These are phyloP conservation scores for Saccharomycopsis babjevae DNA, from an alignment of 805 yeast species.

Conservation along the genomic window DNA sequence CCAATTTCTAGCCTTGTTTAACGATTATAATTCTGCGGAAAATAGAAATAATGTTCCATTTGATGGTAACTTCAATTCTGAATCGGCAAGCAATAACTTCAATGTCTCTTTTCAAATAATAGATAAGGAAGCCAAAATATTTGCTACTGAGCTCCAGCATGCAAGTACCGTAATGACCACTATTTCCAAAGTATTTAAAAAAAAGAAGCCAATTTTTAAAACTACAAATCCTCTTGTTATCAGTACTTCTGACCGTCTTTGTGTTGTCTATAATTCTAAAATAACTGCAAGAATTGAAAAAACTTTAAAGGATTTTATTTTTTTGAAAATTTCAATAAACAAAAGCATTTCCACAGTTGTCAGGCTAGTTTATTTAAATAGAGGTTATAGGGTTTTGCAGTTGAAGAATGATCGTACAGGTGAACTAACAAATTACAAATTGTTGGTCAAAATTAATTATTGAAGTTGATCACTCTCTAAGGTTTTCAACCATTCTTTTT, in stretches of 20 bases:
- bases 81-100: conserved; percentile 22
- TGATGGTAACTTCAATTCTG: conserved; percentile 18
- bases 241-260: conserved; percentile 33
- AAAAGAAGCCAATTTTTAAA: conserved; percentile 33
- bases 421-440: conserved; percentile 43
- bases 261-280: conserved; percentile 55
- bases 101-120: conserved; percentile 7
- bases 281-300: conserved; percentile 34
- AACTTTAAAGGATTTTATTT: conserved; percentile 38
- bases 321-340: conserved; percentile 44
- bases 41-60: conserved; percentile 16
- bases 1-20: not conserved
- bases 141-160: not conserved
- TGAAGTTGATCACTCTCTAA: not conserved
- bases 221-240: conserved; percentile 42
- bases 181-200: conserved; percentile 21
- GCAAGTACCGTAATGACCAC: conserved; percentile 5
- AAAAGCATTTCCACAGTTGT: conserved; percentile 34
- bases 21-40: conserved; percentile 3
- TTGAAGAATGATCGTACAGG: conserved; percentile 75
- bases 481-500: not conserved
- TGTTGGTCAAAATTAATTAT: conserved; percentile 30
- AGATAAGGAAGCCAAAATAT: conserved; percentile 6
- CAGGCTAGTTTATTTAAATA: conserved; percentile 51
- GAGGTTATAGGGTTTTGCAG: conserved; percentile 78